Conservation (phyloP, 495 filamentous ascomycete genomes). For the Penicillium goetzii region DNA sequence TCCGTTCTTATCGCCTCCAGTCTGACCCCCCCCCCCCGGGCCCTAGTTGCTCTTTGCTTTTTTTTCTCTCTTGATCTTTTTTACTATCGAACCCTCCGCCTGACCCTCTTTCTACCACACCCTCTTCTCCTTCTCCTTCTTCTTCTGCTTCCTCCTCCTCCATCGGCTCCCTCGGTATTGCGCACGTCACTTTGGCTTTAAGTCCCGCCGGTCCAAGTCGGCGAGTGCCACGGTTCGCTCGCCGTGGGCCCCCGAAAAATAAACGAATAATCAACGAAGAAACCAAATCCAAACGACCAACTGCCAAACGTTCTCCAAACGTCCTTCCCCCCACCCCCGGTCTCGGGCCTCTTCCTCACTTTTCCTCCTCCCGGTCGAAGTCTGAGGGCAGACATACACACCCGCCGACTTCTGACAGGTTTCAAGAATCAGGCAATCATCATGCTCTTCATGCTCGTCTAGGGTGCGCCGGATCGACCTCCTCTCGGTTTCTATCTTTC, state of each 20-base stretch:
- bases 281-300: background rate
- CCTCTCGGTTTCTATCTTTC: constrained; percentile 8
- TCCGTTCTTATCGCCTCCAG: constrained; percentile 5
- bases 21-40: background rate
- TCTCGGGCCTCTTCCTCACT: background rate
- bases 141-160: constrained; percentile 7
- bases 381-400: background rate
- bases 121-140: constrained; percentile 14
- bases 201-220: constrained; percentile 23
- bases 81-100: constrained; percentile 24
- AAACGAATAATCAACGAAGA: constrained; percentile 6
- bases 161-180: constrained; percentile 14
- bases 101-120: constrained; percentile 12
- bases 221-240: constrained; percentile 33
- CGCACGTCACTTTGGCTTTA: constrained; percentile 19
- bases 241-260: constrained; percentile 26
- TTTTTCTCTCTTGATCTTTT: background rate
- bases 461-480: constrained; percentile 1
- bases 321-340: background rate
- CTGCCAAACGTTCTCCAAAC: background rate
- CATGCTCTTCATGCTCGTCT: constrained; percentile 4
- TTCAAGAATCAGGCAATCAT: background rate
- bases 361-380: constrained; percentile 4
- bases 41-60: constrained; percentile 9
- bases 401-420: background rate